Base-by-base conservation (phyloP, 164 flowering plant genomes). In the Vitis labrusca region DNA sequence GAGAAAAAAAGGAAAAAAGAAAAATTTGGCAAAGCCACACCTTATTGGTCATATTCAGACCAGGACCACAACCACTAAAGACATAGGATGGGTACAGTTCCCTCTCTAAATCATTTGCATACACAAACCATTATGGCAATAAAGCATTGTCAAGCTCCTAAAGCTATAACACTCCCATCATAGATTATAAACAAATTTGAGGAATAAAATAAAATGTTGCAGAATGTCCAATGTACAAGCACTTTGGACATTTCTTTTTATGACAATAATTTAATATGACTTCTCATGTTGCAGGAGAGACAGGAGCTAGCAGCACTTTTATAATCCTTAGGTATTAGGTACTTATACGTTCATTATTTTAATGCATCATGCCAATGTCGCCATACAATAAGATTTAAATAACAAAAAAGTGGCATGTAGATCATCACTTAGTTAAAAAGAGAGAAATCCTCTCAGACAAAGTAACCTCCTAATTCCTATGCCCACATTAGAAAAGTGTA, bases 91-190 rank as follows among this genome's bases (percentile, higher is more conserved):
- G 9, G 32, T 13, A 32, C 56, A 72, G 23, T 11, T 9, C 47
- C 50, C 49, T 10, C 13, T 53, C 60, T 37, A 37, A 19, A 13
- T 17, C 65, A 9, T 16, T 12, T 53, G 19, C 29, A 32, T 50
- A 12, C 7, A 56, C 16, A 56, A 14, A 9, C 23, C 23, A 47
- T 23, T 23, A 17, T 4, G 23, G 15, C 16, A 29, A 63, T 9
- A 30, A 55, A 49, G 14, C 27, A 47, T 13, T 55, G 9, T 70
- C 66, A 37, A 44, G 61, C 52, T n/a, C 44, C 47, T 3, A 37
- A 51, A 47, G 30, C 4, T 23, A 8, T 27, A 15, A 48, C 67
- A 51, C n/a, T 67, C 32, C 56, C 68, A 70, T 71, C 78, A 68
- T 14, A 17, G 15, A 47, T 51, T 63, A 63, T 68, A 15, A 27